These are phyloP conservation scores for Talaromyces sp. DNA, from an alignment of 2,329 filamentous ascomycete genomes.

Conservation along the genomic window DNA sequence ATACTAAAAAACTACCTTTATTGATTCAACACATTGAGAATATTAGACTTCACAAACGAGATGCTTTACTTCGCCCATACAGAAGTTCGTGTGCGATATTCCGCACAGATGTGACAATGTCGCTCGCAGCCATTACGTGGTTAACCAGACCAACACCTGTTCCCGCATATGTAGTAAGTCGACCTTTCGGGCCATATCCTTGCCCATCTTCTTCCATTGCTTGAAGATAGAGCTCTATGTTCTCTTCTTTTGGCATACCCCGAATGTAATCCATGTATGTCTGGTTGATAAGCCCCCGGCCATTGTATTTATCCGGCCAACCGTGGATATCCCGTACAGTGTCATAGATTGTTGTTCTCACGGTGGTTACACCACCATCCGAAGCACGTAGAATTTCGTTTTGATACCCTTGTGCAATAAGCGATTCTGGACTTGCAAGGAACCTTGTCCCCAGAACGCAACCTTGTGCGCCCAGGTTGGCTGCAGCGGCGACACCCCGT, in stretches of 20 bases:
- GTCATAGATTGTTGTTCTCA: conserved; percentile 51
- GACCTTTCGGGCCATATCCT: conserved; percentile 50
- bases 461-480: conserved; percentile 51
- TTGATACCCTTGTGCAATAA: conserved; percentile 48
- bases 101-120: conserved; percentile 34
- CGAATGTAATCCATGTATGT: conserved; percentile 44
- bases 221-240: conserved; percentile 40
- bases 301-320: conserved; percentile 57
- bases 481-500: conserved; percentile 46
- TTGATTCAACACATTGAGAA: neutral
- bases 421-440: conserved; percentile 49
- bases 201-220: conserved; percentile 49
- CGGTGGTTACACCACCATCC: conserved; percentile 51
- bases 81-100: neutral
- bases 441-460: conserved; percentile 62
- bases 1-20: neutral
- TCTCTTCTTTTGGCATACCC: conserved; percentile 37
- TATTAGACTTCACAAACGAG: neutral
- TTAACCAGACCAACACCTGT: conserved; percentile 57
- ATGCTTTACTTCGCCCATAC: neutral
- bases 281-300: conserved; percentile 54
- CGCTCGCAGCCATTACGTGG: conserved; percentile 44
- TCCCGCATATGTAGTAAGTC: conserved; percentile 61
- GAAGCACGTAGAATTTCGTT: conserved; percentile 44
- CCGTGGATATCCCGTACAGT: conserved; percentile 25